phyloP scores from a whole-genome alignment of 495 filamentous ascomycete genomes.

The Hypoxylon subgilvum region DNA sequence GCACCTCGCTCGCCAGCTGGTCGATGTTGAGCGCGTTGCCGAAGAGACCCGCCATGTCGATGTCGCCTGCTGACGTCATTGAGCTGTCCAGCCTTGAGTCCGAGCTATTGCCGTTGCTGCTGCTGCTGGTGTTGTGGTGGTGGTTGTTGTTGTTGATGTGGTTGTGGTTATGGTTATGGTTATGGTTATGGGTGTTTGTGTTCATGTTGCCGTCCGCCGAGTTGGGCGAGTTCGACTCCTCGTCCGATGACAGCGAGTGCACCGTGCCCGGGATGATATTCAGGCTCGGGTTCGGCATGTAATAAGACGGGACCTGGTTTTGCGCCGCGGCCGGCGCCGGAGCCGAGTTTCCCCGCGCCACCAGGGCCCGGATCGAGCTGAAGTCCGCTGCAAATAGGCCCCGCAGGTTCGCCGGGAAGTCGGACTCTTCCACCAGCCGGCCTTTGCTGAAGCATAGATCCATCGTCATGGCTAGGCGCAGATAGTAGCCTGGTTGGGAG shows the following conservation, averaged over 20 bases:
- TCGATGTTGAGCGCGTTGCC: conserved; percentile 15
- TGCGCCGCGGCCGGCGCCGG: conserved; percentile 2
- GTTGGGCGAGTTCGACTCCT: conserved; percentile 37
- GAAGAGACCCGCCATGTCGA: conserved; percentile 28
- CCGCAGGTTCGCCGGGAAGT: conserved; percentile 41
- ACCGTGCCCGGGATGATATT: conserved; percentile 35
- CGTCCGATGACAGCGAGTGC: conserved; percentile 39
- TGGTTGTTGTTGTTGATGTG: neutral
- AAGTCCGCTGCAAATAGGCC: conserved; percentile 42
- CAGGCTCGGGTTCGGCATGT: conserved; percentile 13
- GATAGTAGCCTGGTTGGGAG: conserved; percentile 39
- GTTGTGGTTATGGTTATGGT: neutral
- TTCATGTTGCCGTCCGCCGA: conserved; percentile 19
- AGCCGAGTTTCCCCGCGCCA: conserved; percentile 11
- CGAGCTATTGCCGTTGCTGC: neutral
- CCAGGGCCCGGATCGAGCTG: conserved; percentile 38
- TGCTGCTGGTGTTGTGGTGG: neutral
- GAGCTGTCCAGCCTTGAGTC: neutral
- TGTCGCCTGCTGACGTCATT: neutral
- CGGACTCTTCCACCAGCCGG: conserved; percentile 39
- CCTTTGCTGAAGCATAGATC: conserved; percentile 44
- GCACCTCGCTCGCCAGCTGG: conserved; percentile 27
- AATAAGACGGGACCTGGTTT: conserved; percentile 1
- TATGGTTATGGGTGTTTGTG: too few relatives aligned
- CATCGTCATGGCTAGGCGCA: conserved; percentile 45